These are phyloP conservation scores for Calonectria naviculata DNA, from an alignment of 2,329 filamentous ascomycete genomes.

Conservation along the genomic window DNA sequence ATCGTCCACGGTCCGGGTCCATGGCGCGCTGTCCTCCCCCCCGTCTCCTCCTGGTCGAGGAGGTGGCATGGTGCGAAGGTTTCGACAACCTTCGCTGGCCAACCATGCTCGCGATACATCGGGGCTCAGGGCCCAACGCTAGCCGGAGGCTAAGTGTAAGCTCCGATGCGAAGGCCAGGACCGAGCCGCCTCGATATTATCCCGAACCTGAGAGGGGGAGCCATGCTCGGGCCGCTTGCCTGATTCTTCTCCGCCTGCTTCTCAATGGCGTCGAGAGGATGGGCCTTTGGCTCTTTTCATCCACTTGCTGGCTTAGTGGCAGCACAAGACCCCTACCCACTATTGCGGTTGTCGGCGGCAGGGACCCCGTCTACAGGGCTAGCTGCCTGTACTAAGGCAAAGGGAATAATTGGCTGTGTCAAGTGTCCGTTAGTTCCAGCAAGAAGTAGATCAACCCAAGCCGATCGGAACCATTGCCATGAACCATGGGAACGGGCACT, in stretches of 20 bases:
- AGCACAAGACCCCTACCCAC: neutral
- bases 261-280: neutral
- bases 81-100: neutral
- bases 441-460: constrained; percentile 7
- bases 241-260: constrained; percentile 9
- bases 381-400: neutral
- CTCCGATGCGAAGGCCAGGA: neutral
- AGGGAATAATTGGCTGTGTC: neutral
- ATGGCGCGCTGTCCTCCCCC: constrained; percentile 27
- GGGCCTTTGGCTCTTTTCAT: neutral
- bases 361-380: neutral
- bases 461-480: neutral
- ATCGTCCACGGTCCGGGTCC: constrained; percentile 37
- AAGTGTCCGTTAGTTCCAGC: neutral
- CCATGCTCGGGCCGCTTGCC: neutral
- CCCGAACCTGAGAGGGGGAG: neutral
- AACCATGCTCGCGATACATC: neutral
- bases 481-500: neutral
- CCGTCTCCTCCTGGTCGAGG: constrained; percentile 16
- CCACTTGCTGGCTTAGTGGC: neutral
- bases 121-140: neutral
- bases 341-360: neutral
- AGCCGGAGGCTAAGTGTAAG: neutral
- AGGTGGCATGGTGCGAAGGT: constrained; percentile 17
- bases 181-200: neutral